Base-by-base conservation (phyloP, 2,329 filamentous ascomycete genomes). In the Calonectria henricotiae region DNA sequence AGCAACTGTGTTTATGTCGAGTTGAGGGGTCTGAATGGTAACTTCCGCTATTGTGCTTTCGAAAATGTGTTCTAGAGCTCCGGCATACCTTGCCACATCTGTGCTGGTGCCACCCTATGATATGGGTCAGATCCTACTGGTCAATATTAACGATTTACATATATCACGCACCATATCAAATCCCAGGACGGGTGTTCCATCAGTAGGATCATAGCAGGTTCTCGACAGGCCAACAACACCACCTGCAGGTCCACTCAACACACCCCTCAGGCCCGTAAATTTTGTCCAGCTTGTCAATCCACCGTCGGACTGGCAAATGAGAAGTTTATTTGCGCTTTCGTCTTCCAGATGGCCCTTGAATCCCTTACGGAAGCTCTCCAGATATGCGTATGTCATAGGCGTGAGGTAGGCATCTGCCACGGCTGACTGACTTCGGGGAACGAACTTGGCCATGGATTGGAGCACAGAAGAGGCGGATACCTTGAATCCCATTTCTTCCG, bases 1-100 rank as follows among this genome's bases (percentile, higher is more conserved):
- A 8, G 85, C 85, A 2, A 94, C 92, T 0, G 92, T 94, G 79
- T 93, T 93, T 81, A 94, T 94, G 75, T 94, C 92, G 1, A 94
- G 85, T 75, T 93, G 92, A 0, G 92, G 92, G 2, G 89, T 91
- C 70, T 93, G 91, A 13, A 94, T 92, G 0, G 91, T 91, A 0
- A 93, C 89, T 30, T 91, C 90, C 0, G 91, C 91, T 4, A 92
- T 90, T 1, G 91, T 93, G 1, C 90, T 92, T 73, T 93, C 91
- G 67, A 93, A 93, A 13, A 94, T 90, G 74, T 94, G 91, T 67
- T 94, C 92, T 72, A 93, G 90, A 46, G 89, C 85, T 12, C 92
- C 92, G 5, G 89, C 89, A 74, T 92, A 94, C 51, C 92, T 83
- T 41, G 90, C 92, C 15, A 94, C 91, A 76, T 94, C 92, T 2